Conservation (phyloP, 345 rosid species). For the Populus pruinosa region DNA sequence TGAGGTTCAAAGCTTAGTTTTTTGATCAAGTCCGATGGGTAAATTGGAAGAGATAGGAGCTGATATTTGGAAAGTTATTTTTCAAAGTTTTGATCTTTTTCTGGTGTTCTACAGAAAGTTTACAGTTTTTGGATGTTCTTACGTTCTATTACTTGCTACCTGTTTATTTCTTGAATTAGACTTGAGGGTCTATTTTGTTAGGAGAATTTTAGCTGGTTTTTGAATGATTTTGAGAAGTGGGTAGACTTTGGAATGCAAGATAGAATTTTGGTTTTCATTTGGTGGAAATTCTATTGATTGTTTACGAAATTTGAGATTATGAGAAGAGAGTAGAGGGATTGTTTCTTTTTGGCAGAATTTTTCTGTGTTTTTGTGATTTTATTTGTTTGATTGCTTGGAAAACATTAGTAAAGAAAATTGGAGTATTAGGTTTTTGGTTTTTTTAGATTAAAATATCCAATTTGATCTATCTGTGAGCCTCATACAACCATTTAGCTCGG, state of each 20-base stretch:
- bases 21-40: conserved; percentile 28
- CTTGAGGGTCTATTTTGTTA: too few relatives aligned
- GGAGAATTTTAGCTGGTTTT: background rate
- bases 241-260: background rate
- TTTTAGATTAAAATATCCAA: background rate
- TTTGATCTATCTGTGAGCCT: background rate
- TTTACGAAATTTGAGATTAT: too few relatives aligned
- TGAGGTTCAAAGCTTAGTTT: background rate
- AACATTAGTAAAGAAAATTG: background rate
- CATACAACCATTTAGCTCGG: background rate
- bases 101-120: background rate
- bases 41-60: conserved; percentile 47
- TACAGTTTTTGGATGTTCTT: background rate
- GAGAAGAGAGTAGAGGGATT: too few relatives aligned
- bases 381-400: background rate
- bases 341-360: background rate
- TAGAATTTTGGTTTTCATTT: too few relatives aligned
- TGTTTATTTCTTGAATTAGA: background rate
- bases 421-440: background rate
- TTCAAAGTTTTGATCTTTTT: background rate
- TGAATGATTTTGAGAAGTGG: background rate
- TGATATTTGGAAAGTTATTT: conserved; percentile 38
- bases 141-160: background rate
- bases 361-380: background rate
- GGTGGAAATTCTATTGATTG: too few relatives aligned